Conservation (phyloP, 129 eudicot genomes). For the Dittrichia graveolens region DNA sequence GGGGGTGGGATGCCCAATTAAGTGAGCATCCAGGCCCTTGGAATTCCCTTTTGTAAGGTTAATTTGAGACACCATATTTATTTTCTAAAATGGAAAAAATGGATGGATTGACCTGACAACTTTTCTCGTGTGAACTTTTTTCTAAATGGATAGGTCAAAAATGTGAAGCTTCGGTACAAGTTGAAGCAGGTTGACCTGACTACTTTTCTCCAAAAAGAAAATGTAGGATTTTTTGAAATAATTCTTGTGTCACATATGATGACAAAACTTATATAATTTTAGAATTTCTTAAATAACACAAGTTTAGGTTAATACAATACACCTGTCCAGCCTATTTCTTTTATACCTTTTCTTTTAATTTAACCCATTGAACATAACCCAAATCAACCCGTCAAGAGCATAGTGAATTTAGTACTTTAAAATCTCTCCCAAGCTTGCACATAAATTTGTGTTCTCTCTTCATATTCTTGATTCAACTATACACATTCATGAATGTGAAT, state of each 20-base stretch:
- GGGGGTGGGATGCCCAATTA: background rate
- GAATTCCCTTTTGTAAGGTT: background rate
- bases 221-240: background rate
- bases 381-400: background rate
- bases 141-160: no score
- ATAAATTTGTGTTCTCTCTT: background rate
- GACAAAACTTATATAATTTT: background rate
- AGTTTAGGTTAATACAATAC: background rate
- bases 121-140: no score
- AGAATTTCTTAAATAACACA: no score
- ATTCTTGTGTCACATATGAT: background rate
- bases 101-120: background rate
- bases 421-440: slow-evolving; percentile 8
- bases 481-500: background rate
- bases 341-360: background rate
- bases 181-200: background rate
- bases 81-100: no score
- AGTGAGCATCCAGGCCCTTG: background rate
- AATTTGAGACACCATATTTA: background rate
- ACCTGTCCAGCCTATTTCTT: background rate
- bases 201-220: background rate
- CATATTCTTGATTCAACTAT: background rate
- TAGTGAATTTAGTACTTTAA: background rate
- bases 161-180: background rate
- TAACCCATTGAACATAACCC: background rate